Percentiles rank a stretch among this genome's conserved stretches.
phyloP scores from a whole-genome alignment of 176 grass and related monocot genomes.

The Aechmea fasciata region DNA sequence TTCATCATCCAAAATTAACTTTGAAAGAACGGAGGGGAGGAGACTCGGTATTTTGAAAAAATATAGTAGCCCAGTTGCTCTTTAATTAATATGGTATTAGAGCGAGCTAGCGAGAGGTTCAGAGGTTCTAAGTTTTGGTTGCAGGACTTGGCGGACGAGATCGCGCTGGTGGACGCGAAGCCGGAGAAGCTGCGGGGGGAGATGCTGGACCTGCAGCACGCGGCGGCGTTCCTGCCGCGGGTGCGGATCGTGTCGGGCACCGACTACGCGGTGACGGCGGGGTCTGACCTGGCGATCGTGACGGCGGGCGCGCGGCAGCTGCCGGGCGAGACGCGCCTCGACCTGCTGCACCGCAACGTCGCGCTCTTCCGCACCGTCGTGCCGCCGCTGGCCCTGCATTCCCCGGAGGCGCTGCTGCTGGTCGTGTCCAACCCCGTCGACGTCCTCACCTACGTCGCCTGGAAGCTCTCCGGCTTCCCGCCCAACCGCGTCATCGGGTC shows the following conservation, averaged over 20 bases:
- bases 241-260: conserved; percentile 44
- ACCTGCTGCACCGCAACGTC: conserved; percentile 55
- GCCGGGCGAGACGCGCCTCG: conserved; percentile 41
- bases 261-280: conserved; percentile 31
- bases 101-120: too few relatives aligned
- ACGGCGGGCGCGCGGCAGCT: conserved; percentile 61
- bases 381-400: conserved; percentile 34
- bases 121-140: too few relatives aligned
- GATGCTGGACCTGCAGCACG: conserved; percentile 97
- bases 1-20: too few relatives aligned
- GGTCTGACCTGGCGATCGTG: conserved; percentile 55
- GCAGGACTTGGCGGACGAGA: conserved; percentile 60
- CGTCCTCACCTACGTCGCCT: conserved; percentile 51
- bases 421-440: conserved; percentile 75
- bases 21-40: too few relatives aligned
- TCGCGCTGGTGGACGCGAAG: conserved; percentile 71
- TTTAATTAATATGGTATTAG: too few relatives aligned
- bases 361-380: conserved; percentile 50
- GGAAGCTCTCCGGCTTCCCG: conserved; percentile 70
- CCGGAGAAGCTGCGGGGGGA: conserved; percentile 77
- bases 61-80: too few relatives aligned
- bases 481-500: conserved; percentile 43
- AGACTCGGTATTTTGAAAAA: too few relatives aligned
- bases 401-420: conserved; percentile 46
- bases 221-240: conserved; percentile 84